Conservation (phyloP, 768 basidiomycete species). For the Leucocoprinus sp. region DNA sequence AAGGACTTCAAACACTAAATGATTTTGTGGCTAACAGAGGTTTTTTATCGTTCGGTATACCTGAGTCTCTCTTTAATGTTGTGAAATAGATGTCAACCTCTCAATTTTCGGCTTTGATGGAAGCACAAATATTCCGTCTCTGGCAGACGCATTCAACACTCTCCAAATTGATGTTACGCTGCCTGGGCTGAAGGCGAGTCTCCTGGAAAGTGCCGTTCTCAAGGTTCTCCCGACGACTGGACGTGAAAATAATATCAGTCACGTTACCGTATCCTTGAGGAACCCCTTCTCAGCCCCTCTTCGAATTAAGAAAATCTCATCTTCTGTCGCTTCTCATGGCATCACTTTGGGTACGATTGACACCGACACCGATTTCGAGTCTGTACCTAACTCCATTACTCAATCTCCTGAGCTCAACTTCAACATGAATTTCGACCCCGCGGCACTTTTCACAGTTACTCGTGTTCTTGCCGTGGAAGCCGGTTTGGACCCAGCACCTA, state of each 20-base stretch:
- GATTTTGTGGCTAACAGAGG: conserved; percentile 61
- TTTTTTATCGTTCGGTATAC: conserved; percentile 14
- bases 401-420: conserved; percentile 51
- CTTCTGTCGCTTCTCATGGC: conserved; percentile 54
- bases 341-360: conserved; percentile 56
- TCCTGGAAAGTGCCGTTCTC: conserved; percentile 49
- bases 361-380: conserved; percentile 39
- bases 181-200: conserved; percentile 49
- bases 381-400: conserved; percentile 44
- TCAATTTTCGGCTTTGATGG: conserved; percentile 49
- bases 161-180: conserved; percentile 48
- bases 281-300: conserved; percentile 65
- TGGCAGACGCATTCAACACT: conserved; percentile 52
- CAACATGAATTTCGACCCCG: conserved; percentile 61
- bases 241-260: conserved; percentile 50
- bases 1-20: conserved; percentile 54
- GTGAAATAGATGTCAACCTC: conserved; percentile 41
- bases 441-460: conserved; percentile 62
- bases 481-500: conserved; percentile 46
- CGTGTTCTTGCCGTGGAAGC: conserved; percentile 59
- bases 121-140: conserved; percentile 51
- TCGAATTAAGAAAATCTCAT: conserved; percentile 47
- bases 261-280: conserved; percentile 50
- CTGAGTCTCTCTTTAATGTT: background rate
- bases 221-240: conserved; percentile 61